Evolutionary conservation across 1,139 yeast genomes (phyloP).

Genomic region (Petasospora fabianii): DNA sequence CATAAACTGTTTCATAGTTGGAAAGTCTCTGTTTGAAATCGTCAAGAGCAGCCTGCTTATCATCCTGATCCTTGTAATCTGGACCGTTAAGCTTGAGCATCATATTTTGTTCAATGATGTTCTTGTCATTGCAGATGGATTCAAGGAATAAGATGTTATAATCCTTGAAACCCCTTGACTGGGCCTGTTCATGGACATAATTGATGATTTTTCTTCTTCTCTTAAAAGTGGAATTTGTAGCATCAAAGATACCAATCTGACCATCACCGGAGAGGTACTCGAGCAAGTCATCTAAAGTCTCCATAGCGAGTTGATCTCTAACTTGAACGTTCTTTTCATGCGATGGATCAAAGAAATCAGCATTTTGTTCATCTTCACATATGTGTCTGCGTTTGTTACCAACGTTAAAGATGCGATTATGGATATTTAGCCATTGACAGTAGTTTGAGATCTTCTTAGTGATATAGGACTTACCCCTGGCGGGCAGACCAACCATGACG

Average conservation of each 20-base stretch:
- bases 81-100: slow-evolving; percentile 80
- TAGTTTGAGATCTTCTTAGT: slow-evolving; percentile 76
- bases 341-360: slow-evolving; percentile 17
- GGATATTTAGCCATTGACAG: slow-evolving; percentile 80
- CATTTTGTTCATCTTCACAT: slow-evolving; percentile 26
- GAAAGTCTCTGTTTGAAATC: slow-evolving; percentile 72
- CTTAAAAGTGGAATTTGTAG: slow-evolving; percentile 77
- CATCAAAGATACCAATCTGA: slow-evolving; percentile 86
- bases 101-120: slow-evolving; percentile 68
- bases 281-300: slow-evolving; percentile 70
- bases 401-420: slow-evolving; percentile 75
- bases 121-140: slow-evolving; percentile 69
- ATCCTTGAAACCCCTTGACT: slow-evolving; percentile 41
- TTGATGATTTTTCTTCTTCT: slow-evolving; percentile 60
- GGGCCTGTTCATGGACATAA: slow-evolving; percentile 32
- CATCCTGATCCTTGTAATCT: slow-evolving; percentile 64
- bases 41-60: slow-evolving; percentile 61
- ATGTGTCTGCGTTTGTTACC: slow-evolving; percentile 68
- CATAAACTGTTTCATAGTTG: slow-evolving; percentile 79
- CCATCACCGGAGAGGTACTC: slow-evolving; percentile 72
- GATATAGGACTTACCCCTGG: slow-evolving; percentile 82
- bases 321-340: slow-evolving; percentile 43
- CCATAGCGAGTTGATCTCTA: slow-evolving; percentile 85
- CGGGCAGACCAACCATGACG: slow-evolving; percentile 85
- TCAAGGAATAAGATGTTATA: slow-evolving; percentile 74